Base-by-base conservation (phyloP, 2,329 filamentous ascomycete species). In the Endoconidiophora polonica region DNA sequence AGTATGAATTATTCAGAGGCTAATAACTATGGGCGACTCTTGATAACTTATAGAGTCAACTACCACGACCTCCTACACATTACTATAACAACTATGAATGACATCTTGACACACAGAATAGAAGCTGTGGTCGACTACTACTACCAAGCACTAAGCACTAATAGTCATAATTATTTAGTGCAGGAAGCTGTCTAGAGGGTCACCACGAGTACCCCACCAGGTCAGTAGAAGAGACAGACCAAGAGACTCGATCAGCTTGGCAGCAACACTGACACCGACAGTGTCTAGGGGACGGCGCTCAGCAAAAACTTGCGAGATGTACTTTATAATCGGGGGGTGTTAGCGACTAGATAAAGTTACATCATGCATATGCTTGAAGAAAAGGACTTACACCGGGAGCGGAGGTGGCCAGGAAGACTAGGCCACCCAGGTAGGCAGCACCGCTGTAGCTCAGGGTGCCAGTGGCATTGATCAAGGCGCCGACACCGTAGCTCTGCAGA, bases 361-460 rank as follows among this genome's bases (percentile, higher is more conserved):
- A 46, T 3, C 4, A 23, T 5, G 16, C 5, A 7, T 33, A 33
- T 7, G 12, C 6, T 9, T 9, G 9, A 33, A 12, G 6, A 10
- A 12, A 29, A 7, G 22, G 57, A 76, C 81, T 58, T 79, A 94
- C 86, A 54, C 79, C 79, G 57, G 90, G 90, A 60, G 87, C 88
- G 61, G 86, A 81, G 58, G 81, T 88, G 58, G 90, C 90, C 57
- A 87, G 75, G 75, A 96, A 96, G 73, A 96, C 83, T 64, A 96
- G 72, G 54, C 75, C 75, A 58, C 91, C 91, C 54, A 96, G 74
- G 71, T 95, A 96, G 51, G 90, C 86, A 56, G 91, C 87, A 59
- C 91, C 91, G 78, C 94, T 96, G 75, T 96, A 96, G 70, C 78
- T 87, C 56, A 96, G 74, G 49, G 90, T 95, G 57, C 86, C 88